Evolutionary conservation across 176 grass and related monocot genomes (phyloP), one percentile per base, ranked within the genome.

Genomic region (Avena eriantha): DNA sequence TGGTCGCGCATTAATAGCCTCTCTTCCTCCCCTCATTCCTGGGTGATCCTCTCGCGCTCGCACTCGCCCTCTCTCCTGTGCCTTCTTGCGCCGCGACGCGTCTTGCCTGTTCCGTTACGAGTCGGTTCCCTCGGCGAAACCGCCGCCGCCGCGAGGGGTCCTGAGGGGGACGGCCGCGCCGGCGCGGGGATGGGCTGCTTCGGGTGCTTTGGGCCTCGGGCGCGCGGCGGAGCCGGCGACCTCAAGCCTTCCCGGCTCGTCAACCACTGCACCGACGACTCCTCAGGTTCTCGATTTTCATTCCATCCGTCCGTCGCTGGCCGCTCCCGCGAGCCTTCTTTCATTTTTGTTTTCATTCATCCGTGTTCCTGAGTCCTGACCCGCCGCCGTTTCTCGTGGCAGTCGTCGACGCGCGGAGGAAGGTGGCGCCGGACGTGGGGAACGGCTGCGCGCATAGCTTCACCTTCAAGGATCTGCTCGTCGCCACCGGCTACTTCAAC

Each of bases 401-500:
- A 77, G 90, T 73, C 53, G 59, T 87, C 64, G 96, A 90, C 22
- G 88, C 76, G 46, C 87, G 70, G 79, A 94, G 83, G 26, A 96
- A 96, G 56, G 81, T 86, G 47, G 74, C 88, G 59, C 67, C 80
- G 36, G 90, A 90, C 60, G 86, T 84, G 60, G 87, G 91, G 26
- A 93, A 86, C 59, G 75, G 81, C 76, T 60, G 85, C 23, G 90
- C 94, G 10, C 90, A 90, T 84, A 96, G 90, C 86, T 98, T 98
- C 87, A 89, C 90, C 89, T 98, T 98, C 71, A 89, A 88, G 75
- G 94, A 98, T 93, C 92, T 98, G 55, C 86, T 84, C 1, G 72
- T 86, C 8, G 96, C 96, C 15, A 96, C 93, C 0, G 86, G 91
- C 39, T 91, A 96, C 84, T 98, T 98, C 88, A 96, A 93, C 77